Conservation (phyloP, 768 basidiomycete genomes). For the Mycena alexandri region DNA sequence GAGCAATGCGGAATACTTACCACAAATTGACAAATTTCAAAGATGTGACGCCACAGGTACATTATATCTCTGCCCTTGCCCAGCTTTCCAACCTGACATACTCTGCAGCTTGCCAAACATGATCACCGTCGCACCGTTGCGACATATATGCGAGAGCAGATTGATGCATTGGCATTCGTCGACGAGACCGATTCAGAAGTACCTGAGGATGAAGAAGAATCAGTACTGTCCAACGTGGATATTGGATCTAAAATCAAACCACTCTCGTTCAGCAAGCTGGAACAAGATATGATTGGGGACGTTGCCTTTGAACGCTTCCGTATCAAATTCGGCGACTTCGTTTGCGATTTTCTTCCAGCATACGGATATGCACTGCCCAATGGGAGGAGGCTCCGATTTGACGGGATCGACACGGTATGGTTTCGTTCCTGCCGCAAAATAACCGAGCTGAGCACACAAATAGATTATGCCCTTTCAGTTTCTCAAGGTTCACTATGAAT, state of each 20-base stretch:
- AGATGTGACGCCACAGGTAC: slow-evolving; percentile 36
- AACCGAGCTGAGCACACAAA: too few relatives aligned
- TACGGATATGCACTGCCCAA: background rate
- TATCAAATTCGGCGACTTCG: background rate
- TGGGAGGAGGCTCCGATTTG: background rate
- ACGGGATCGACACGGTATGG: background rate
- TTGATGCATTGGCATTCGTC: slow-evolving; percentile 1
- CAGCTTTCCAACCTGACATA: too few relatives aligned
- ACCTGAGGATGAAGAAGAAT: background rate
- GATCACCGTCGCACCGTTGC: slow-evolving; percentile 13
- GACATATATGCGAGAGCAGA: slow-evolving; percentile 15
- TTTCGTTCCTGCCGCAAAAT: background rate
- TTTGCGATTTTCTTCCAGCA: background rate
- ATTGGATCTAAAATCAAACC: slow-evolving; percentile 6
- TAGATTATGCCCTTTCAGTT: slow-evolving; percentile 9
- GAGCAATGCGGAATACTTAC: slow-evolving; percentile 36
- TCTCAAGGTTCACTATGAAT: slow-evolving; percentile 2
- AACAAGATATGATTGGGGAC: background rate
- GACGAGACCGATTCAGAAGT: too few relatives aligned
- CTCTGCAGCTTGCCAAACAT: slow-evolving; percentile 5
- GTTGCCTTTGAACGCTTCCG: slow-evolving; percentile 3
- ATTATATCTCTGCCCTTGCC: too few relatives aligned
- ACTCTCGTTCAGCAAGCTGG: background rate
- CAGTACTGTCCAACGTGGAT: slow-evolving; percentile 8
- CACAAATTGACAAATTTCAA: slow-evolving; percentile 34